phyloP scores from a whole-genome alignment of 1,284 basidiomycete genomes.

The Austroboletus novae-zelandiae region DNA sequence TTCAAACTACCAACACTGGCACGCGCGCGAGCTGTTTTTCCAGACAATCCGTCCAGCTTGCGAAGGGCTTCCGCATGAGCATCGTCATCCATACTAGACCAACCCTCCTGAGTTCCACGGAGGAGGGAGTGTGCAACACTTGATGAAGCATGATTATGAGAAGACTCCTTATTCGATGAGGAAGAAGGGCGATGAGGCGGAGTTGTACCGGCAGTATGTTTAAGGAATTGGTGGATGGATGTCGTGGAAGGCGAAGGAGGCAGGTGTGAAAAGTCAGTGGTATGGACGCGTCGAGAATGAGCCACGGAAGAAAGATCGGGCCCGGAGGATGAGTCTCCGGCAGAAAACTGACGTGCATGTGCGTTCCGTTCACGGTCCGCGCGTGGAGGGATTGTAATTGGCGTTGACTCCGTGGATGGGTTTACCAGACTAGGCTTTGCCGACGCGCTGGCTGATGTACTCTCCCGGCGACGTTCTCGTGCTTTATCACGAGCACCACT shows the following conservation, averaged over 20 bases:
- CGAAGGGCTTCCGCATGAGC: constrained; percentile 89
- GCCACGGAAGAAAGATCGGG: constrained; percentile 44
- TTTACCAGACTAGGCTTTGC: constrained; percentile 28
- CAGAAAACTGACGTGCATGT: constrained; percentile 65
- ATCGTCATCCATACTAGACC: constrained; percentile 82
- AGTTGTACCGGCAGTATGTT: constrained; percentile 50
- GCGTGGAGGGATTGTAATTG: constrained; percentile 22
- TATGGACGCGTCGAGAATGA: constrained; percentile 54
- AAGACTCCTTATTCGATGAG: constrained; percentile 43
- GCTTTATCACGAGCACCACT: constrained; percentile 39
- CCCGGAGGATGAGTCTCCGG: constrained; percentile 63
- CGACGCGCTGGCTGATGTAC: constrained; percentile 46
- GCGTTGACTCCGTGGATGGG: constrained; percentile 19
- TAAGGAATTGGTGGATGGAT: constrained; percentile 81
- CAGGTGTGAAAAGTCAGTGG: constrained; percentile 83
- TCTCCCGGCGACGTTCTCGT: constrained; percentile 69
- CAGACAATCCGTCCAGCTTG: constrained; percentile 88
- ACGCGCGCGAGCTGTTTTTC: constrained; percentile 65
- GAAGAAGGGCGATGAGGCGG: constrained; percentile 44
- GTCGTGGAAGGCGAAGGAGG: constrained; percentile 85
- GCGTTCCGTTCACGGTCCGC: constrained; percentile 36
- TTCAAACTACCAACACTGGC: constrained; percentile 67
- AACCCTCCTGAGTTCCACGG: constrained; percentile 79
- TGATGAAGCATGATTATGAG: constrained; percentile 45
- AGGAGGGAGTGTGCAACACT: constrained; percentile 79